Evolutionary conservation across 2,329 filamentous ascomycete species (phyloP).

Genomic region (Teratosphaeria zuluensis): DNA sequence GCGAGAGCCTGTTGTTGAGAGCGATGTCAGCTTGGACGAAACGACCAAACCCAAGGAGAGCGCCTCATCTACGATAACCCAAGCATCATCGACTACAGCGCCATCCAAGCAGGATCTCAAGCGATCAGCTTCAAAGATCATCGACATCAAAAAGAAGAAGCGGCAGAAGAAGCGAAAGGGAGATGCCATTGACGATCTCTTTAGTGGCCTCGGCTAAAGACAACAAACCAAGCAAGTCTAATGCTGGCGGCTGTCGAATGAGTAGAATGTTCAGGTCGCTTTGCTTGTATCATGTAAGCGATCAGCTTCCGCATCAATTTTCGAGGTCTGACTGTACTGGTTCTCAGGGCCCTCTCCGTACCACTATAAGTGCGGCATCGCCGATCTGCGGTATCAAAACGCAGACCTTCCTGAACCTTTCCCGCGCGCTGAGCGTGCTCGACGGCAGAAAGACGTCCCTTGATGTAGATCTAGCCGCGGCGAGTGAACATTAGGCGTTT

Average conservation of each 20-base stretch:
- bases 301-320: not conserved
- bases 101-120: not conserved
- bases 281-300: not conserved
- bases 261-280: not conserved
- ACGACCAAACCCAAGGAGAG: not conserved
- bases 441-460: no score
- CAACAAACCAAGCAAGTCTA: not conserved
- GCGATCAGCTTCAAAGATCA: not conserved
- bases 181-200: slow-evolving; percentile 66
- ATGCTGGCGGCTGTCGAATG: no score
- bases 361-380: not conserved
- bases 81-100: no score
- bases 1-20: slow-evolving; percentile 14
- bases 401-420: not conserved
- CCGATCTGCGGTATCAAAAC: not conserved
- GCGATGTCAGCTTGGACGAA: not conserved
- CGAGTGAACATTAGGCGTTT: no score
- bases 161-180: slow-evolving; percentile 44
- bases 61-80: not conserved
- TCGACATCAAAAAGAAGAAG: not conserved
- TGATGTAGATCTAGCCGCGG: no score
- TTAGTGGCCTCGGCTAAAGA: slow-evolving; percentile 41
- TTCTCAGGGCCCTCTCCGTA: no score
- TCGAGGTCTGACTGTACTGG: no score
- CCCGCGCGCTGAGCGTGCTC: not conserved